These are phyloP conservation scores for Brettanomyces sp. DNA, from an alignment of 805 yeast species.

Conservation along the genomic window DNA sequence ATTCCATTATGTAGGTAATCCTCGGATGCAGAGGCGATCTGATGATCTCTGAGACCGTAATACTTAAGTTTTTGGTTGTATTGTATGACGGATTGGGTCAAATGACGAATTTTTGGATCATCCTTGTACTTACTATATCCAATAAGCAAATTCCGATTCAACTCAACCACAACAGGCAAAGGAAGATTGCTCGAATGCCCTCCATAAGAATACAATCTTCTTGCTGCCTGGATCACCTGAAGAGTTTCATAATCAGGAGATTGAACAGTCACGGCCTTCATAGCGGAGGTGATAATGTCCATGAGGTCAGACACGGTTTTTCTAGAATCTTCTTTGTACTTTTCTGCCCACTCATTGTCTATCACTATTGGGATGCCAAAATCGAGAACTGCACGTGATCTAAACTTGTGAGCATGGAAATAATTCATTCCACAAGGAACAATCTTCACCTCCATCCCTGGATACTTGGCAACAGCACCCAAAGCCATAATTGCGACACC, in stretches of 20 bases:
- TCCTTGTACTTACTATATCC: conserved; percentile 73
- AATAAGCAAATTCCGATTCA: conserved; percentile 75
- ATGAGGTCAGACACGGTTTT: conserved; percentile 63
- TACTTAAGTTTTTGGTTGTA: conserved; percentile 61
- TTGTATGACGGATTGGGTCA: conserved; percentile 52
- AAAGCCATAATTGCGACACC: conserved; percentile 98
- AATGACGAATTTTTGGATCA: conserved; percentile 55
- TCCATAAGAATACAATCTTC: conserved; percentile 68
- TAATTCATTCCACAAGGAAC: conserved; percentile 97
- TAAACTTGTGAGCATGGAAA: conserved; percentile 89
- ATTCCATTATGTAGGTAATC: conserved; percentile 40
- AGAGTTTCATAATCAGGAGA: conserved; percentile 83
- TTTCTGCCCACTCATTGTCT: conserved; percentile 46
- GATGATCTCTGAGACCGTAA: conserved; percentile 64
- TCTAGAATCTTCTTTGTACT: conserved; percentile 56
- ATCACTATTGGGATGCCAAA: conserved; percentile 82
- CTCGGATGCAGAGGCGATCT: conserved; percentile 47
- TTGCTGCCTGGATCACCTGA: conserved; percentile 85
- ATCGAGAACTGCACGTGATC: conserved; percentile 92
- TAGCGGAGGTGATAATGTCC: conserved; percentile 54
- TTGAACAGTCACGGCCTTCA: conserved; percentile 75
- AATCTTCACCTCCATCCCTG: conserved; percentile 62
- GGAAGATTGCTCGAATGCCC: conserved; percentile 39
- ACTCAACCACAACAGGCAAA: conserved; percentile 76
- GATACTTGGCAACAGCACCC: conserved; percentile 70